These are phyloP conservation scores for Suillus spraguei DNA, from an alignment of 768 basidiomycete species.

Conservation along the genomic window DNA sequence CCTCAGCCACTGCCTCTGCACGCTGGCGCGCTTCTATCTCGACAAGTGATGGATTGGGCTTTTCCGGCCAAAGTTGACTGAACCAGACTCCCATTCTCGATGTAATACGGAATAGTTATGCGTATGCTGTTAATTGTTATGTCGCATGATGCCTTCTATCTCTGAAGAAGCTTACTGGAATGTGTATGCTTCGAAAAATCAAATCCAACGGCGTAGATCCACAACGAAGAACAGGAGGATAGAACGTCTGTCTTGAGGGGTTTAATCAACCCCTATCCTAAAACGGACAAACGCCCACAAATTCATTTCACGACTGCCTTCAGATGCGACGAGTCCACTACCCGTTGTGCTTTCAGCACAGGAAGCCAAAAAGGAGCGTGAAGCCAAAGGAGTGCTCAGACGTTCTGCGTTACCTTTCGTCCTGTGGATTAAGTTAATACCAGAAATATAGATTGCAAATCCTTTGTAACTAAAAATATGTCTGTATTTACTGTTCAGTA, in stretches of 20 bases:
- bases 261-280: neutral
- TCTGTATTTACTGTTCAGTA: neutral
- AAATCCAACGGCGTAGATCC: neutral
- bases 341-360: too few relatives aligned
- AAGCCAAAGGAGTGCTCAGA: too few relatives aligned
- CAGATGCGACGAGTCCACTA: neutral
- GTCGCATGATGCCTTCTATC: neutral
- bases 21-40: slow-evolving; percentile 9
- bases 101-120: neutral
- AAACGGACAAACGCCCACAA: neutral
- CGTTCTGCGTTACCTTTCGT: neutral
- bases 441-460: neutral
- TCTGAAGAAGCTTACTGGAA: neutral
- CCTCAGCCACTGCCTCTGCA: slow-evolving; percentile 10
- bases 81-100: neutral
- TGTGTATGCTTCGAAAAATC: neutral
- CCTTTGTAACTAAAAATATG: neutral
- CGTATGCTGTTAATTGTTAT: neutral
- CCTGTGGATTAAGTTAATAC: neutral
- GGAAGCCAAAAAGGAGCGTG: too few relatives aligned
- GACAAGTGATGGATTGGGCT: slow-evolving; percentile 1
- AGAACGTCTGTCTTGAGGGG: too few relatives aligned
- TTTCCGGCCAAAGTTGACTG: neutral
- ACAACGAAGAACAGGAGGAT: neutral
- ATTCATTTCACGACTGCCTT: neutral